These are phyloP conservation scores for Cytospora paraplurivora DNA, from an alignment of 2,329 filamentous ascomycete genomes.

Conservation along the genomic window DNA sequence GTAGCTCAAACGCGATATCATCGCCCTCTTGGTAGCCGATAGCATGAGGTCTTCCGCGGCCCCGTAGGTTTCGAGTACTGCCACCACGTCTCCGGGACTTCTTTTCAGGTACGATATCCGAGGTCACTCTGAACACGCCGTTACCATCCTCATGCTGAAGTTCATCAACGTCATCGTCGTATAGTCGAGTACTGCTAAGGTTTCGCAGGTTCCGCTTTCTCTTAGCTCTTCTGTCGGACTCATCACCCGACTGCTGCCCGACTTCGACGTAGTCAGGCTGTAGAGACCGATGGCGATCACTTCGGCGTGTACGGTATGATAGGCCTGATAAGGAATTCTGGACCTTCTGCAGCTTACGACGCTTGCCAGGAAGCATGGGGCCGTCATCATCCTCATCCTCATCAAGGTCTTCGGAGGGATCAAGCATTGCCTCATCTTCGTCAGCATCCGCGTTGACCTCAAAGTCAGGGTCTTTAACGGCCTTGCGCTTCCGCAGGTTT, in stretches of 20 bases:
- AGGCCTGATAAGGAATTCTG: constrained; percentile 6
- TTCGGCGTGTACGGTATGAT: constrained; percentile 11
- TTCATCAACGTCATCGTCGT: constrained; percentile 25
- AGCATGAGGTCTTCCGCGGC: constrained; percentile 38
- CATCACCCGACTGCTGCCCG: constrained; percentile 10
- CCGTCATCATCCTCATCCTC: constrained; percentile 24
- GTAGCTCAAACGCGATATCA: constrained; percentile 54
- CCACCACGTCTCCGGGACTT: constrained; percentile 26
- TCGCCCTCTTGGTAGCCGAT: constrained; percentile 32
- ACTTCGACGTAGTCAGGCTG: constrained; percentile 13
- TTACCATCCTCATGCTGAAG: constrained; percentile 25
- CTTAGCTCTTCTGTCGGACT: constrained; percentile 8
- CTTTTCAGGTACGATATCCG: constrained; percentile 34
- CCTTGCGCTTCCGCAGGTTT: constrained; percentile 22
- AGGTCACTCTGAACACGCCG: constrained; percentile 31
- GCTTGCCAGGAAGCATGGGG: constrained; percentile 20
- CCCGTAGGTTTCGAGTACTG: constrained; percentile 30
- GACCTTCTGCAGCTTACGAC: constrained; percentile 11
- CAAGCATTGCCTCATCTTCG: constrained; percentile 29
- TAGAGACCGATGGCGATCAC: background rate
- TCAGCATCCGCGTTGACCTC: constrained; percentile 29
- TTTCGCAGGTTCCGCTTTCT: constrained; percentile 16
- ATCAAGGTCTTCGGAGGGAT: constrained; percentile 17
- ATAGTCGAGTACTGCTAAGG: background rate
- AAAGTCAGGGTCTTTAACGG: constrained; percentile 39